Conservation (phyloP, 164 flowering plant genomes). For the Chimonanthus salicifolius region DNA sequence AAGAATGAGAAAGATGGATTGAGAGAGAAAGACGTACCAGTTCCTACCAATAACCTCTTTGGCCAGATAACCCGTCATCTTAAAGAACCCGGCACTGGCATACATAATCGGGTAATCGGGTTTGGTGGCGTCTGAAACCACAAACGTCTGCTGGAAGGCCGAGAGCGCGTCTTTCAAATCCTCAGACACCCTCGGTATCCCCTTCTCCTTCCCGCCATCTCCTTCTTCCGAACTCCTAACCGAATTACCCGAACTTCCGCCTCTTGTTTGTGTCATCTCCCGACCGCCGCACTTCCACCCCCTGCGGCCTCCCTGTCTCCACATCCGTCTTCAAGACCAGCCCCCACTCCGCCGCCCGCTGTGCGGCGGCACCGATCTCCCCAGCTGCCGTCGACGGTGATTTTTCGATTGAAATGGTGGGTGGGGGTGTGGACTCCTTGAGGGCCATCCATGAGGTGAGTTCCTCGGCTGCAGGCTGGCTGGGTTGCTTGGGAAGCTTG, state of each 20-base stretch:
- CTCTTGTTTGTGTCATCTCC: constrained; percentile 44
- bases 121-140: constrained; percentile 90
- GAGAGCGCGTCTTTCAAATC: constrained; percentile 83
- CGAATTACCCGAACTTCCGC: constrained; percentile 54
- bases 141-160: constrained; percentile 92
- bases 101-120: constrained; percentile 85
- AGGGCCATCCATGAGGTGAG: constrained; percentile 86
- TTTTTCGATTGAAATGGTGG: neutral
- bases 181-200: constrained; percentile 76
- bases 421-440: constrained; percentile 30
- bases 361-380: constrained; percentile 47
- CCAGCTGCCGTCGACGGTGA: constrained; percentile 7
- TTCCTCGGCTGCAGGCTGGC: constrained; percentile 9
- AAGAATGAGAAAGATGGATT: neutral
- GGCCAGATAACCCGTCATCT: constrained; percentile 93
- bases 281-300: constrained; percentile 63
- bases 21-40: constrained; percentile 39
- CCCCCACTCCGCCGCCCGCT: constrained; percentile 98
- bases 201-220: constrained; percentile 42
- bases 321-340: constrained; percentile 70
- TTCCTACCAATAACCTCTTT: constrained; percentile 92
- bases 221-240: constrained; percentile 69
- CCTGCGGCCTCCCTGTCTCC: constrained; percentile 83
- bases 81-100: constrained; percentile 97
- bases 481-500: constrained; percentile 14